Base-by-base conservation (phyloP, 768 basidiomycete species). In the Lentinula detonsa region DNA sequence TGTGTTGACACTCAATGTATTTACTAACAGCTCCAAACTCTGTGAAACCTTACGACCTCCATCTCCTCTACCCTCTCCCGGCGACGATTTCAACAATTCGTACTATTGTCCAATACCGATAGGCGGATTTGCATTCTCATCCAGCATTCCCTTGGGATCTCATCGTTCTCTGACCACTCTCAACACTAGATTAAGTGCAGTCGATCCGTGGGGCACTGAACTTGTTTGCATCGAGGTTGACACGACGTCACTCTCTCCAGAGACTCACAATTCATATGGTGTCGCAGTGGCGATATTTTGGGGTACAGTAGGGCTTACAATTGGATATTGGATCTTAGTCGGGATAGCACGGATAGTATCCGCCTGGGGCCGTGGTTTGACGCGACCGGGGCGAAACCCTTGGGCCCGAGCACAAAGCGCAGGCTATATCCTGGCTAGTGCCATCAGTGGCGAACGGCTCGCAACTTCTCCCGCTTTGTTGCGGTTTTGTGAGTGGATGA, bases 391-490 rank as follows among this genome's bases (percentile, higher is more conserved):
- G 45, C 75, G 79, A 37, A 83, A 88, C 33, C 61, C 88, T 58
- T 86, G 90, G 87, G 74, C 85, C 49, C 81, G 87, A 68, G 78
- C 90, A 13, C 88, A 95, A 68, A 90, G 90, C 73, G 86, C 85
- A 7, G 92, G 95, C 5, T 93, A 93, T 66, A 88, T 98, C 66
- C 75, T 96, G 43, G 91, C 93, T 18, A 95, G 95, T 73, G 93
- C 95, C 0, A 85, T 96, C 65, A 95, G 94, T 59, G 97, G 96
- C 5, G 94, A 95, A 71, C 82, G 91, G 40, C 78, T 98, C 40
- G 86, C 93, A 3, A 83, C 87, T 28, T 89, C 88, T 18, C 92
- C 93, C 15, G 92, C 93, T 0, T 78, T 98, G 57, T 81, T 97
- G 75, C 79, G 95, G 56, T 98, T 95, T 69, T 87, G 94, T 94